Percentiles rank a stretch among this genome's conserved stretches.
These are phyloP conservation scores for Panaeolus papilionaceus DNA, from an alignment of 768 basidiomycete species.

Conservation along the genomic window DNA sequence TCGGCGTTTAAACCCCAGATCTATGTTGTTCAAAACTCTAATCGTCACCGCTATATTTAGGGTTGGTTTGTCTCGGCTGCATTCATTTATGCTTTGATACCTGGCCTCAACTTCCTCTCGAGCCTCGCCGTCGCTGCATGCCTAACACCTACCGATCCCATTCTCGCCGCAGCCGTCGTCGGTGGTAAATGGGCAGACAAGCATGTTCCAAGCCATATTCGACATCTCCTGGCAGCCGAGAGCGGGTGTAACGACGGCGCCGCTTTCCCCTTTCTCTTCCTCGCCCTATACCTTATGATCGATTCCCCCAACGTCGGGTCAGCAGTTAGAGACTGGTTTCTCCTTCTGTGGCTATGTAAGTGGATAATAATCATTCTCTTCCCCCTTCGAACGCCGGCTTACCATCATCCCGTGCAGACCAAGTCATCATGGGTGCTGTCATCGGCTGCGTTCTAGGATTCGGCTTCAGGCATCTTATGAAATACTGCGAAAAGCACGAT, in stretches of 20 bases:
- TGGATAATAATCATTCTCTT: conserved; percentile 21
- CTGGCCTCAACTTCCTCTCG: conserved; percentile 87
- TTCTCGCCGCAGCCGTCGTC: conserved; percentile 89
- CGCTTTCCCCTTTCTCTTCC: conserved; percentile 92
- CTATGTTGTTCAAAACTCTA: conserved; percentile 17
- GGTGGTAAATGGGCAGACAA: conserved; percentile 99
- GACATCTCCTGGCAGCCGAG: conserved; percentile 71
- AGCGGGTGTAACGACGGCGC: conserved; percentile 97
- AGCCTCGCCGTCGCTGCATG: conserved; percentile 91
- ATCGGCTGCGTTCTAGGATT: conserved; percentile 81
- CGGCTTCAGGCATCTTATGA: conserved; percentile 88
- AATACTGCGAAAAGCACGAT: conserved; percentile 85
- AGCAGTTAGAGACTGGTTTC: conserved; percentile 88
- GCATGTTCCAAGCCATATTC: conserved; percentile 88
- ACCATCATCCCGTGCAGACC: conserved; percentile 52
- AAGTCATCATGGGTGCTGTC: conserved; percentile 75
- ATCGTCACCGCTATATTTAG: conserved; percentile 38
- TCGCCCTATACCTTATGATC: conserved; percentile 87
- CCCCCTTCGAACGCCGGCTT: neutral
- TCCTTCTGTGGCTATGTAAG: conserved; percentile 86
- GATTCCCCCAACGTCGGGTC: conserved; percentile 60
- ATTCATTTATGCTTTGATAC: conserved; percentile 91
- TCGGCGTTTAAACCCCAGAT: conserved; percentile 9
- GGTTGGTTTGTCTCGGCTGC: conserved; percentile 96
- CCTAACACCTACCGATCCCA: conserved; percentile 94